Percentiles rank a stretch among this genome's conserved stretches.
phyloP scores from a whole-genome alignment of 345 rosid genomes.

The Moricandia moricandioides region DNA sequence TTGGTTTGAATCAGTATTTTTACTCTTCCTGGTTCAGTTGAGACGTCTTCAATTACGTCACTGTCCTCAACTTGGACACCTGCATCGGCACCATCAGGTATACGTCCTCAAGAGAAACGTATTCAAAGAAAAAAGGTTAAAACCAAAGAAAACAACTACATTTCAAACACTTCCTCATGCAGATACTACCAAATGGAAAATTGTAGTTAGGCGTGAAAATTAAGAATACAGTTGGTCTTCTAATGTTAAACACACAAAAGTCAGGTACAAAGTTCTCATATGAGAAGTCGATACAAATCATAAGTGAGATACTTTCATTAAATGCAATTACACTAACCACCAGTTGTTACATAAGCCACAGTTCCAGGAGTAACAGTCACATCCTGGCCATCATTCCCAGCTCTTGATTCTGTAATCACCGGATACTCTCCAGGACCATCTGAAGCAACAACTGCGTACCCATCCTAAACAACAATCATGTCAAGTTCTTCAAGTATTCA shows the following conservation, averaged over 20 bases:
- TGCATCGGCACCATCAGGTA: constrained; percentile 96
- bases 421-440: constrained; percentile 96
- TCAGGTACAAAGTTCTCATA: not conserved
- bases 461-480: constrained; percentile 54
- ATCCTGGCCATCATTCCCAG: constrained; percentile 89
- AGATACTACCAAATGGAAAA: not conserved
- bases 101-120: constrained; percentile 56
- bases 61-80: constrained; percentile 97
- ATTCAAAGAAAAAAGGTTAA: not conserved
- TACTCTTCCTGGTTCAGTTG: constrained; percentile 48
- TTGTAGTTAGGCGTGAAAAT: not conserved
- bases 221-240: not conserved
- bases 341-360: constrained; percentile 95
- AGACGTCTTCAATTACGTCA: constrained; percentile 41
- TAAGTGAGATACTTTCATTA: not conserved
- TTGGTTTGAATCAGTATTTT: constrained; percentile 58
- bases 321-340: constrained; percentile 53
- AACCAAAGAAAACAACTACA: not conserved
- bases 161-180: not conserved
- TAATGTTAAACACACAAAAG: not conserved
- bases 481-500: not conserved
- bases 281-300: not conserved
- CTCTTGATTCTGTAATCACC: constrained; percentile 86
- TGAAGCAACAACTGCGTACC: constrained; percentile 88
- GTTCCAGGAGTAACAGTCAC: constrained; percentile 83